Evolutionary conservation across 257 asterid species (phyloP), one percentile per base, ranked within the genome.

Genomic region (Cinchona pubescens): DNA sequence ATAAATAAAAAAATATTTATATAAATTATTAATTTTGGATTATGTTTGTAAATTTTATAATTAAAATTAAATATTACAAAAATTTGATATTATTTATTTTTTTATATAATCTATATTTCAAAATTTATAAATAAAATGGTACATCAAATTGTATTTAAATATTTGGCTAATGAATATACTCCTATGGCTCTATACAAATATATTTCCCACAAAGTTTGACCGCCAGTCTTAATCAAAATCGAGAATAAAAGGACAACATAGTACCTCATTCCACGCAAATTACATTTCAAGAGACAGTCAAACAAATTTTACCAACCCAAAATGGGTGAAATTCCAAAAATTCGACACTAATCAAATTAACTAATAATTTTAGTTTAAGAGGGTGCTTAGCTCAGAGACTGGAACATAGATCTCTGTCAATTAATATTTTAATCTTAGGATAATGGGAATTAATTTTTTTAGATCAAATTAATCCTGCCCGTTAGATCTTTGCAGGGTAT

Each of bases 401-500:
- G 69, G 40, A 64, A 35, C 8, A 21, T 2, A 69, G 75, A 76
- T 68, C 61, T 67, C 56, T 55, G 75, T 55, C 51, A 25, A 43
- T 27, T 23, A 61, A 29, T 29, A 25, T 55, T 61, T 59, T 23
- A 43, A n/a, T 61, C 27, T 15, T 45, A 13, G 8, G 30, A 40
- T 18, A 63, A 23, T 21, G 35, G 40, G 64, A 12, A 71, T 7
- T 18, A 62, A 10, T 4, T 7, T 43, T 1, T 70, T 40, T 45
- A 42, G 66, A 15, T 29, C 21, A 13, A n/a, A 12, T 43, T 37
- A 64, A 7, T 40, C 42, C 37, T 27, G 65, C 55, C 53, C 53
- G 37, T 12, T 64, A 49, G 86, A 74, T 79, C 67, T 73, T 34
- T 38, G 81, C 42, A 75, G 45, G 29, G 55, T 37, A 69, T 75